Evolutionary conservation across 2,329 filamentous ascomycete species (phyloP), one percentile per base, ranked within the genome.

Genomic region (Beauveria varroae): DNA sequence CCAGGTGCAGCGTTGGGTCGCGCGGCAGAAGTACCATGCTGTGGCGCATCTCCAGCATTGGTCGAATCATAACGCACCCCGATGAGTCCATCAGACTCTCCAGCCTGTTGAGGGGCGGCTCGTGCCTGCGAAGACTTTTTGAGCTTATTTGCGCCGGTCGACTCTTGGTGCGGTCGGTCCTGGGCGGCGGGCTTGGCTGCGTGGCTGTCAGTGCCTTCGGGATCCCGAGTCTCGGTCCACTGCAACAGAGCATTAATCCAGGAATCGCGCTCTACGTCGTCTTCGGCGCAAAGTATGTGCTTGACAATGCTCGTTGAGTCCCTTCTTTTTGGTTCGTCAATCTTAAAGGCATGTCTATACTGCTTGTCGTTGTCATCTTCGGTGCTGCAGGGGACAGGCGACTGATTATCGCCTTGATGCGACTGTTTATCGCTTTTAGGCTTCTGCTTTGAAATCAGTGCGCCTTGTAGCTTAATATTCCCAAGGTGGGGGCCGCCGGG

Each of bases 201-300:
- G 9, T 65, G 66, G 41, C 66, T 58, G 57, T 76, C 76, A 24
- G 69, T 43, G 43, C 89, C 81, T 18, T 83, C 79, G 1, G 81
- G 77, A 46, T 89, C 86, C 57, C 80, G 81, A 69, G 84, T 87
- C 68, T 97, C 91, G 46, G 96, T 93, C 80, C 96, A 96, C 66
- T 91, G 88, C 63, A 98, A 78, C 46, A 99, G 79, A 24, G 90
- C 88, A 62, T 96, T 90, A 1, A 99, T 93, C 95, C 95, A 99
- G 50, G 88, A 82, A 74, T 99, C 95, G 63, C 95, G 86, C 76
- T 99, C 95, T 63, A 81, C 82, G 68, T 99, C 95, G 69, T 90
- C 98, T 74, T 99, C 95, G 0, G 95, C 93, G 72, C 95, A 99
- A 20, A 99, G 79, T 0, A 99, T 93, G 72, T 99, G 95, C 65